Evolutionary conservation across 2,329 filamentous ascomycete species (phyloP).

Genomic region (Domatiomyces catenatus): DNA sequence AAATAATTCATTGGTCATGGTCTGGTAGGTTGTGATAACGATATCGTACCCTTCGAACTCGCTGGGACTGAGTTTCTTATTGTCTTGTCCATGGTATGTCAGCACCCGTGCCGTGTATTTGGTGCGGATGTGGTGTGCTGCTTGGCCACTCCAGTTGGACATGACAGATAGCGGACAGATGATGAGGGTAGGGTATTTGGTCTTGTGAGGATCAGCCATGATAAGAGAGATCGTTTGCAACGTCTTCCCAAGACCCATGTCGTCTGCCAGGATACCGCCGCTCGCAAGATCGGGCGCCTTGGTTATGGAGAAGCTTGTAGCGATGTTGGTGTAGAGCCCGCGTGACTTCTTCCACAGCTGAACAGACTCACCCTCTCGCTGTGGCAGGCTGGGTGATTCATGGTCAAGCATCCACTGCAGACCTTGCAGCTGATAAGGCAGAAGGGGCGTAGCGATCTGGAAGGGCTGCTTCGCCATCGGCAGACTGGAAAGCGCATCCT

Average conservation of each 20-base stretch:
- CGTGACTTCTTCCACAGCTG: conserved; percentile 59
- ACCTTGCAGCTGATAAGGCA: conserved; percentile 68
- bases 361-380: conserved; percentile 42
- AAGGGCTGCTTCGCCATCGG: conserved; percentile 55
- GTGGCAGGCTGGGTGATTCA: conserved; percentile 54
- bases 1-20: conserved; percentile 51
- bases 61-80: conserved; percentile 37
- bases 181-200: conserved; percentile 47
- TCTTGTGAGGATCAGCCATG: conserved; percentile 35
- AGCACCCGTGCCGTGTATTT: conserved; percentile 51
- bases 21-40: conserved; percentile 73
- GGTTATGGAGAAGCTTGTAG: conserved; percentile 50
- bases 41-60: conserved; percentile 56
- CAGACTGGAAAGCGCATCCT: conserved; percentile 55
- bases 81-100: conserved; percentile 54
- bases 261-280: conserved; percentile 75
- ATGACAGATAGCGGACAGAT: conserved; percentile 71
- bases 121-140: conserved; percentile 52
- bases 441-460: conserved; percentile 48
- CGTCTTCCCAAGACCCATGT: conserved; percentile 74
- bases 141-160: conserved; percentile 79
- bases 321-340: conserved; percentile 47
- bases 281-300: conserved; percentile 49
- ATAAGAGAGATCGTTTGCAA: conserved; percentile 72
- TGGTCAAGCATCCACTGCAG: conserved; percentile 67